Evolutionary conservation across 2,329 filamentous ascomycete species (phyloP).

Genomic region (Arthrobotrys megalospora): DNA sequence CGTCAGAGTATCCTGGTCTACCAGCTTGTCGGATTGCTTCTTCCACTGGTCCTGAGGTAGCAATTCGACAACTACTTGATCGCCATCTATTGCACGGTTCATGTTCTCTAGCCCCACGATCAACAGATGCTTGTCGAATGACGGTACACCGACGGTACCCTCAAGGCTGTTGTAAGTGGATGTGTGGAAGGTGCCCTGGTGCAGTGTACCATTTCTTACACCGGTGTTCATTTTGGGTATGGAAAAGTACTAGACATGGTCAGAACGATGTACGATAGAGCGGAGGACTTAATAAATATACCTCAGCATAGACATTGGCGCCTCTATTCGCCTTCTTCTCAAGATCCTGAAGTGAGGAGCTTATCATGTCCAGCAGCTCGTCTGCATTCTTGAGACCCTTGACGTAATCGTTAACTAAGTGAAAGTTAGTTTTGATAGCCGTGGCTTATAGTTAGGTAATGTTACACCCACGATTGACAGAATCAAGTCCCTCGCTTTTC

Average conservation of each 20-base stretch:
- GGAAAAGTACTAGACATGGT: conserved; percentile 75
- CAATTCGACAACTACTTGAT: conserved; percentile 92
- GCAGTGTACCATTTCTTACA: conserved; percentile 86
- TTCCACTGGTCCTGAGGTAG: conserved; percentile 97
- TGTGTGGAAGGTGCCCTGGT: conserved; percentile 95
- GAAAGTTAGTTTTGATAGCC: conserved; percentile 71
- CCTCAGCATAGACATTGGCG: conserved; percentile 82
- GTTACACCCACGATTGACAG: conserved; percentile 53
- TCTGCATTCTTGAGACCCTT: conserved; percentile 85
- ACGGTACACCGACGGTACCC: conserved; percentile 68
- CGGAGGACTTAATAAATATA: conserved; percentile 5
- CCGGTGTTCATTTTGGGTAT: conserved; percentile 95
- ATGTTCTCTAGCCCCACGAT: conserved; percentile 95
- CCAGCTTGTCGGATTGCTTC: conserved; percentile 91
- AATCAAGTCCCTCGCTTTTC: conserved; percentile 77
- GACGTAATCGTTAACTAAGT: conserved; percentile 78
- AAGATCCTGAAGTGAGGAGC: conserved; percentile 79
- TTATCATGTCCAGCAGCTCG: conserved; percentile 92
- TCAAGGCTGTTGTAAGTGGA: conserved; percentile 99
- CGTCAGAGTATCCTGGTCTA: conserved; percentile 92
- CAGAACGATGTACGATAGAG: background rate
- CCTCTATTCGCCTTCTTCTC: conserved; percentile 75
- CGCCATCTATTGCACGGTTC: conserved; percentile 91
- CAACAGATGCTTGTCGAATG: conserved; percentile 89
- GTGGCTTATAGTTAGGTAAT: background rate